Percentiles rank a stretch among this genome's conserved stretches.
Conservation (phyloP, 768 basidiomycete species). For the Cyclocybe cylindracea region DNA sequence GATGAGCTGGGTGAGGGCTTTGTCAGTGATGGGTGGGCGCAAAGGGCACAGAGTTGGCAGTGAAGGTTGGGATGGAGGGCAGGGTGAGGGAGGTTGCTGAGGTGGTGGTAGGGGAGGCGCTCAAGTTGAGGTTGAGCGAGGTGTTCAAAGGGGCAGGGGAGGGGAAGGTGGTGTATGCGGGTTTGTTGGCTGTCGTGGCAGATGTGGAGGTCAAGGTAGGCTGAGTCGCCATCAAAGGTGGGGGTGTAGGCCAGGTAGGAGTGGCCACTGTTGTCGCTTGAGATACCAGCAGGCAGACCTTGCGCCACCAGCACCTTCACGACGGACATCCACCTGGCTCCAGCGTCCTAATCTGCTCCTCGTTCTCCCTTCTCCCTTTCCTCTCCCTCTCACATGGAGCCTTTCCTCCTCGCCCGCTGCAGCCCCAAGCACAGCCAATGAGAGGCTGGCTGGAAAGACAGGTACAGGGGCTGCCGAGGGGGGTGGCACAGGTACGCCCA, state of each 20-base stretch:
- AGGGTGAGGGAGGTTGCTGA: slow-evolving; percentile 28
- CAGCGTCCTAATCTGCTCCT: slow-evolving; percentile 73
- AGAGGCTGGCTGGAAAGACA: slow-evolving; percentile 13
- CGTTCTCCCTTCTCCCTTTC: slow-evolving; percentile 78
- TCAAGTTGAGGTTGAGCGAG: slow-evolving; percentile 32
- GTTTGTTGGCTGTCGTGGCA: slow-evolving; percentile 25
- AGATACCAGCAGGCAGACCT: slow-evolving; percentile 53
- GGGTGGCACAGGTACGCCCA: slow-evolving; percentile 33
- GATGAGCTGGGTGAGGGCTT: too few relatives aligned
- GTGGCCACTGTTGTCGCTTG: slow-evolving; percentile 21
- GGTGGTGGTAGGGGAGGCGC: slow-evolving; percentile 18
- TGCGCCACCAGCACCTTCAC: slow-evolving; percentile 74
- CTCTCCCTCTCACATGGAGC: slow-evolving; percentile 40
- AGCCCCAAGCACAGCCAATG: slow-evolving; percentile 18
- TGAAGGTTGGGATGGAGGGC: slow-evolving; percentile 38
- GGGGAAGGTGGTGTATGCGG: slow-evolving; percentile 28
- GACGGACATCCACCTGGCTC: slow-evolving; percentile 82
- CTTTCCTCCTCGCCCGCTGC: slow-evolving; percentile 31
- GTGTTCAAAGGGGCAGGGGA: slow-evolving; percentile 45
- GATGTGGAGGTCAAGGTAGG: slow-evolving; percentile 20
- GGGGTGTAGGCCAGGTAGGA: slow-evolving; percentile 22
- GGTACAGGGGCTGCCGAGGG: slow-evolving; percentile 19
- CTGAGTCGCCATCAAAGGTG: slow-evolving; percentile 20
- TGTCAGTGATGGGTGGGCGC: too few relatives aligned
- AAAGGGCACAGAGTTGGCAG: slow-evolving; percentile 24